Conservation (phyloP, 371 early-diverging fungal genomes). For the Rhizopus stolonifer region DNA sequence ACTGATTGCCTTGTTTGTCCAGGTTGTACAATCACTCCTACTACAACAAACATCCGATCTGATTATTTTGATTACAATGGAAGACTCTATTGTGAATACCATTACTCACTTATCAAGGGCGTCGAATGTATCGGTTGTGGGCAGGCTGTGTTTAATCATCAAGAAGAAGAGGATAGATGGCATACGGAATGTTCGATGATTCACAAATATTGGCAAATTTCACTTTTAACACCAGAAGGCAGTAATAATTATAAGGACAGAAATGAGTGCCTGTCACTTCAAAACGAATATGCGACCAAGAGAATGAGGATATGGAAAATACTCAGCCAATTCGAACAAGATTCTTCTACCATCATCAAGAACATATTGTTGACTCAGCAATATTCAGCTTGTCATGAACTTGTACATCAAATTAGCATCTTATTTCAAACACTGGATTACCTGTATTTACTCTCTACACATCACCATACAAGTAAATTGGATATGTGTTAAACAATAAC, state of each 20-base stretch:
- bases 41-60: not conserved
- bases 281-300: conserved; percentile 59
- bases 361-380: conserved; percentile 84
- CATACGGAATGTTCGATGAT: conserved; percentile 97
- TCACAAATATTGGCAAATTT: conserved; percentile 81
- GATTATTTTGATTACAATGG: conserved; percentile 88
- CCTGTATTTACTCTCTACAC: conserved; percentile 33
- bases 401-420: conserved; percentile 82
- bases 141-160: conserved; percentile 78
- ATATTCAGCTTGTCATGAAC: conserved; percentile 72
- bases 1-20: conserved; percentile 61
- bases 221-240: conserved; percentile 17
- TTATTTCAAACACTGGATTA: conserved; percentile 82
- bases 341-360: conserved; percentile 84
- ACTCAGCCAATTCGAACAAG: conserved; percentile 87
- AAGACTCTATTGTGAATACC: conserved; percentile 86
- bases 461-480: not conserved
- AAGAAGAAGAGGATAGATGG: conserved; percentile 83
- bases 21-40: conserved; percentile 36
- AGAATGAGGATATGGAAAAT: conserved; percentile 80
- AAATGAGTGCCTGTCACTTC: conserved; percentile 6
- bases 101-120: conserved; percentile 83
- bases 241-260: conserved; percentile 5
- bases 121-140: conserved; percentile 87
- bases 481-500: not conserved